A percentile compares a stretch with the other conserved stretches of the same genome.
phyloP scores from a whole-genome alignment of 352 stramenopile genomes.

The Phytophthora multivora region DNA sequence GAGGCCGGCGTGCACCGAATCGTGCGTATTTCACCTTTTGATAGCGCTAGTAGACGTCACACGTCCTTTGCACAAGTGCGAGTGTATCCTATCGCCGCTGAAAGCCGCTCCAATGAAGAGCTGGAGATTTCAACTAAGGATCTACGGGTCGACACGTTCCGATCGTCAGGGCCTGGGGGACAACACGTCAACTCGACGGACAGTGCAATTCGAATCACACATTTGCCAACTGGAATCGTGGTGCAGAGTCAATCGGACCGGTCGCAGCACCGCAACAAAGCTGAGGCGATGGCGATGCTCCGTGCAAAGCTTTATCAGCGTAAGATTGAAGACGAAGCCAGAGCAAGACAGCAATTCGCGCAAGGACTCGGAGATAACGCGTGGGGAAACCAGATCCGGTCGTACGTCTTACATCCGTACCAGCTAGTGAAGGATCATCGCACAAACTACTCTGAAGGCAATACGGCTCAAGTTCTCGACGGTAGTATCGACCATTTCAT shows the following conservation, averaged over 20 bases:
- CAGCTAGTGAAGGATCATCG: conserved; percentile 98
- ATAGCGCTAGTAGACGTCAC: conserved; percentile 92
- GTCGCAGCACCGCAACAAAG: conserved; percentile 94
- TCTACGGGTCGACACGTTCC: conserved; percentile 94
- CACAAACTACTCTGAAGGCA: conserved; percentile 89
- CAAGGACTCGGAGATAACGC: conserved; percentile 77
- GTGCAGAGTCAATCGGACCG: conserved; percentile 95
- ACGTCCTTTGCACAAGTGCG: conserved; percentile 95
- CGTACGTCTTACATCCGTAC: conserved; percentile 98
- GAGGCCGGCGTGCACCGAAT: conserved; percentile 96
- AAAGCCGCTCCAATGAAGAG: conserved; percentile 33
- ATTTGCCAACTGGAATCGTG: conserved; percentile 93
- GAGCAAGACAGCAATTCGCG: conserved; percentile 54
- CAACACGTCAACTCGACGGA: conserved; percentile 99
- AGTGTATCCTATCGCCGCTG: conserved; percentile 66
- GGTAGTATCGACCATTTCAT: conserved; percentile 88
- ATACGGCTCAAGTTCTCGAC: conserved; percentile 91
- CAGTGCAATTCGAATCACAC: conserved; percentile 95
- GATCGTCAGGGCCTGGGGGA: conserved; percentile 91
- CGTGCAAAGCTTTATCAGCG: conserved; percentile 75
- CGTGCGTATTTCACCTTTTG: conserved; percentile 95
- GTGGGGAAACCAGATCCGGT: conserved; percentile 93
- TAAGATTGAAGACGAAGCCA: conserved; percentile 59
- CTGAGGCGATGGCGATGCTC: conserved; percentile 89
- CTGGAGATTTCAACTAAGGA: conserved; percentile 83